Percentiles rank a stretch among this genome's conserved stretches.
Conservation (phyloP, 352 stramenopile genomes). For the Stramenopiles sp. region DNA sequence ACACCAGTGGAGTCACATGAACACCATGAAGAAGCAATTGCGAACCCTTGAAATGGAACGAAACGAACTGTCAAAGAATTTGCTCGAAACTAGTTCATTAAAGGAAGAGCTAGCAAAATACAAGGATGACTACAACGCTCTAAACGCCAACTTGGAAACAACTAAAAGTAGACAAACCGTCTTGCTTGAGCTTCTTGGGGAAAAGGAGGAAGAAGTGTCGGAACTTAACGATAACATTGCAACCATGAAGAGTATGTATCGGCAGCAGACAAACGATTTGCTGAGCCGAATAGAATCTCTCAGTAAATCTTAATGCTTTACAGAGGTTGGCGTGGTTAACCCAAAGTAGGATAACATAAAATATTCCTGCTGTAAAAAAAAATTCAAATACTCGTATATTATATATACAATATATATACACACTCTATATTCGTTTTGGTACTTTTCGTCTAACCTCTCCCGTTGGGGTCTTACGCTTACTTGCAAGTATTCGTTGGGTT, state of each 20-base stretch:
- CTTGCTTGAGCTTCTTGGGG: not conserved
- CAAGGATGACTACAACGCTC: not conserved
- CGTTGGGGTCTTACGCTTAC: too few species aligned
- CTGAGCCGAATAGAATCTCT: not conserved
- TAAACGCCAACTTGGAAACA: not conserved
- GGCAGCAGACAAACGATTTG: not conserved
- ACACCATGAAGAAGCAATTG: not conserved
- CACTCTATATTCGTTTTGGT: too few species aligned
- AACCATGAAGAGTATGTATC: not conserved
- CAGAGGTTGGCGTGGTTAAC: too few species aligned
- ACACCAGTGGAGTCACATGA: not conserved
- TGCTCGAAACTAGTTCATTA: not conserved
- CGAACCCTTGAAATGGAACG: not conserved
- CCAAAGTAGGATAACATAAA: too few species aligned
- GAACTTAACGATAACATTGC: not conserved
- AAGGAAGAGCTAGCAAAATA: not conserved
- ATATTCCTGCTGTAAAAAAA: too few species aligned
- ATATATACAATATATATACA: too few species aligned
- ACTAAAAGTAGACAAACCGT: not conserved
- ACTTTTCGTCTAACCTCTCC: too few species aligned
- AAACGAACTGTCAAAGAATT: not conserved
- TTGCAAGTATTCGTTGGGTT: too few species aligned
- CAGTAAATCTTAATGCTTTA: too few species aligned
- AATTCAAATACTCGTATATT: too few species aligned
- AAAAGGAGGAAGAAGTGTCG: not conserved